Evolutionary conservation across 140 eudicot genomes (phyloP), one percentile per base, ranked within the genome.

Genomic region (Senecio squalidus): DNA sequence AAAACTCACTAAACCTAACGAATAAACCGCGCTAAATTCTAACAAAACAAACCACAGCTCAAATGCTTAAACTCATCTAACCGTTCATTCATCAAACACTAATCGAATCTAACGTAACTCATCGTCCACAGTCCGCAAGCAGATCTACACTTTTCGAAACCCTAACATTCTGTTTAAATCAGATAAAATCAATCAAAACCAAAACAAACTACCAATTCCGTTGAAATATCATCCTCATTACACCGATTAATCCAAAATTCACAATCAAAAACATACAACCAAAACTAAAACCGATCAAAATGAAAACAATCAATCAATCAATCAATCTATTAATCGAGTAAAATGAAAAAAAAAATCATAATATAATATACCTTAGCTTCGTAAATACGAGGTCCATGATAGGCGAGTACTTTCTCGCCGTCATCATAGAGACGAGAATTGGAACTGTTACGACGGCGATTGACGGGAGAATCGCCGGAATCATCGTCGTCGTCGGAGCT

Each of bases 311-410:
- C 14, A 36, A 36, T 0, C 0, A 11, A 2, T 36, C 10, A 15
- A 36, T 36, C 43, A 15, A 36, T 9, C 14, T 36, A 30, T 30
- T 0, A 30, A n/a, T n/a, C n/a, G n/a, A n/a, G n/a, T 30, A 30
- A 30, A 0, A 30, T 4, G 1, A 0, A 0, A 4, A 30, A 30
- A 36, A 36, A 8, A 43, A 18, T 60, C 68, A 60, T 2, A 60
- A 46, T 22, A 33, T 44, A 2, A 55, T 66, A 16, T 73, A 62
- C 98, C 86, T 92, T 92, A 66, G 98, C 94, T 79, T 91, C 96
- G 80, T 86, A 91, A 47, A 91, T 81, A 69, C 88, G 83, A 52
- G 98, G 96, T n/a, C 96, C 98, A 48, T 86, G 98, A 60, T 76
- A 91, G 17, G 98, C 98, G 24, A 92, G 96, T 30, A 86, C 95